Percentiles rank a stretch among this genome's conserved stretches.
These are phyloP conservation scores for Pichia rugopelliculosa DNA, from an alignment of 805 yeast species.

Conservation along the genomic window DNA sequence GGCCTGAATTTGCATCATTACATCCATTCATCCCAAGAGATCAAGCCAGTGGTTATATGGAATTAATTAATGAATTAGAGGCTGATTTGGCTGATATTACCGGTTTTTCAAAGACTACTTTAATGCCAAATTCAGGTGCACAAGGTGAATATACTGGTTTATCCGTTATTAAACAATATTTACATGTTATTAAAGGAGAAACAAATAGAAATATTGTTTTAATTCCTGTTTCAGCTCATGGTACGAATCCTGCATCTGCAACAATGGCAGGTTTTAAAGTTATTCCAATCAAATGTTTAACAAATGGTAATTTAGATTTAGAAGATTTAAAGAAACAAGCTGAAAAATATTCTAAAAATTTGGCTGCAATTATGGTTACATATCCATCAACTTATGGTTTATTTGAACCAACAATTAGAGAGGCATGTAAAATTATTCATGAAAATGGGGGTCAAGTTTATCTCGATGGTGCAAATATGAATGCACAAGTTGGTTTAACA, in stretches of 20 bases:
- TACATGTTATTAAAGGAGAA: conserved; percentile 58
- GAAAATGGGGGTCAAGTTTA: conserved; percentile 89
- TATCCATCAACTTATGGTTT: conserved; percentile 97
- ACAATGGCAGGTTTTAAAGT: conserved; percentile 95
- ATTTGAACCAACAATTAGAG: conserved; percentile 84
- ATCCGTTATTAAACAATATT: conserved; percentile 73
- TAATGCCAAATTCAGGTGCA: conserved; percentile 97
- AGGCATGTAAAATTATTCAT: conserved; percentile 83
- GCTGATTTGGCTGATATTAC: conserved; percentile 84
- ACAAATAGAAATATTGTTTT: conserved; percentile 74
- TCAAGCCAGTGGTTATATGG: conserved; percentile 84
- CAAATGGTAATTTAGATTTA: conserved; percentile 81
- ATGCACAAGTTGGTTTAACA: conserved; percentile 96
- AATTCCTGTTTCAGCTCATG: conserved; percentile 96
- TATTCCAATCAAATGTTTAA: conserved; percentile 80
- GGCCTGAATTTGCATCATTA: conserved; percentile 84
- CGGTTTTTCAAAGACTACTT: conserved; percentile 83
- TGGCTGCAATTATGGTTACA: conserved; percentile 94
- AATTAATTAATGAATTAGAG: conserved; percentile 70
- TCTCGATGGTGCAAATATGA: conserved; percentile 98
- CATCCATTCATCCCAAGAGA: conserved; percentile 91
- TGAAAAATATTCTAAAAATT: conserved; percentile 51
- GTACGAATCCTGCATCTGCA: conserved; percentile 98
- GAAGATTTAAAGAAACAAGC: conserved; percentile 70
- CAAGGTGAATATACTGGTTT: conserved; percentile 97